Evolutionary conservation across 2,329 filamentous ascomycete genomes (phyloP), one percentile per base, ranked within the genome.

Genomic region (Alternaria sp.): DNA sequence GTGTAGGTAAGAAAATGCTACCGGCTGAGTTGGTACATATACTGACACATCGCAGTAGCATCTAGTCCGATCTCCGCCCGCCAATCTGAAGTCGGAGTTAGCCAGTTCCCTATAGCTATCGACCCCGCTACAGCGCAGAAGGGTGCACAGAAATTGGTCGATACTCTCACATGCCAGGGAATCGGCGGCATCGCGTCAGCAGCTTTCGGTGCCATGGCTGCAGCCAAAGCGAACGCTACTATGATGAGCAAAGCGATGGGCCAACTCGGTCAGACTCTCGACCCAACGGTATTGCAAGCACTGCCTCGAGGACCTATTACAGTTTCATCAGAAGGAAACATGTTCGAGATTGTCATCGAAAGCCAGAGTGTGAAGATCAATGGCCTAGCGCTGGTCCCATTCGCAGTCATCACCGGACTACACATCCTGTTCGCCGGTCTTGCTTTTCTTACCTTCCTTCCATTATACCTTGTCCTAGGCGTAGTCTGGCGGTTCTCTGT

Each of bases 401-500:
- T 75, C 23, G 68, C 58, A 9, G 61, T 68, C 17, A 26, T 74
- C 2, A 76, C 72, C 3, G 70, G 61, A 6, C 47, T 74, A 15
- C 74, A 77, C 30, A 72, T 75, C 1, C 5, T 72, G 1, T 66
- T 76, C 26, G 62, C 67, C 0, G 65, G 59, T 15, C 46, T 77
- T 4, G 68, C 68, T 2, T 77, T 77, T 52, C 65, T 77, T 21
- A 62, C 67, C n/a, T 66, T 69, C 4, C 66, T 77, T 7, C 74
- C 74, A 2, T 52, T 71, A 6, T 77, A 77, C 36, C 59, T 77
- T 30, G 67, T 69, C 9, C 51, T 73, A 0, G 74, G 74, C 2
- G 72, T 72, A 17, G 64, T 71, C 11, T 70, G 65, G 66, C 71
- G 74, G 8, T 64, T 77, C 4, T 74, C 73, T 0, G 65, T 71